Conservation (phyloP, 805 yeast species). For the Ogataea minuta region DNA sequence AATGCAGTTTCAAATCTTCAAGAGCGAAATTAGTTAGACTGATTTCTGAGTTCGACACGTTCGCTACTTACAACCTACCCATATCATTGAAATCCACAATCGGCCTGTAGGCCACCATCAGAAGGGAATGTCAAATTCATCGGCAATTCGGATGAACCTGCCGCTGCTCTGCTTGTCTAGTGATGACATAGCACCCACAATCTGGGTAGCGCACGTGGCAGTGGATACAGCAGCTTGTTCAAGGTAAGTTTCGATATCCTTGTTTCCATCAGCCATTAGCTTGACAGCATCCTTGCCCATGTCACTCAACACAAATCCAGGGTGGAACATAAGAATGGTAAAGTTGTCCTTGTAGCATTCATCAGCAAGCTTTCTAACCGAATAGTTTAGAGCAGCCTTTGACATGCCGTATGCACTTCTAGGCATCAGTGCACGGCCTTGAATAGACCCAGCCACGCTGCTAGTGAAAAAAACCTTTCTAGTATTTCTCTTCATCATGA, state of each 20-base stretch:
- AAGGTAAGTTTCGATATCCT: slow-evolving; percentile 8
- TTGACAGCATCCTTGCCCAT: slow-evolving; percentile 3
- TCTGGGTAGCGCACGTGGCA: neutral
- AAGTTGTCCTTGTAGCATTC: slow-evolving; percentile 27
- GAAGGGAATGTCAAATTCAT: slow-evolving; percentile 7
- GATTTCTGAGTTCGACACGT: too few species aligned
- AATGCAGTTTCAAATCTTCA: too few species aligned
- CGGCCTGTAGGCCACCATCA: too few species aligned
- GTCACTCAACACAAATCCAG: slow-evolving; percentile 11
- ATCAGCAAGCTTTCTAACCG: slow-evolving; percentile 26
- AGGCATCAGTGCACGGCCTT: slow-evolving; percentile 21
- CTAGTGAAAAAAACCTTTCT: slow-evolving; percentile 34
- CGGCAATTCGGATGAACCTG: slow-evolving; percentile 17
- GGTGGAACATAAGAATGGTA: slow-evolving; percentile 5
- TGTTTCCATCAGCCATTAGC: slow-evolving; percentile 9
- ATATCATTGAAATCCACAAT: too few species aligned
- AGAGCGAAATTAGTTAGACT: too few species aligned
- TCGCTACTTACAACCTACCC: too few species aligned
- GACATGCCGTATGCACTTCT: slow-evolving; percentile 34
- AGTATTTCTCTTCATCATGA: slow-evolving; percentile 24
- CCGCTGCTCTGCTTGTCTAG: neutral
- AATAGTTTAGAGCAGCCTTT: slow-evolving; percentile 36
- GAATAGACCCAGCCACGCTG: slow-evolving; percentile 30
- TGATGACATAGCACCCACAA: neutral
- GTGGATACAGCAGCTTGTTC: neutral